Base-by-base conservation (phyloP, 2,329 filamentous ascomycete species). In the Pseudogymnoascus sp. region DNA sequence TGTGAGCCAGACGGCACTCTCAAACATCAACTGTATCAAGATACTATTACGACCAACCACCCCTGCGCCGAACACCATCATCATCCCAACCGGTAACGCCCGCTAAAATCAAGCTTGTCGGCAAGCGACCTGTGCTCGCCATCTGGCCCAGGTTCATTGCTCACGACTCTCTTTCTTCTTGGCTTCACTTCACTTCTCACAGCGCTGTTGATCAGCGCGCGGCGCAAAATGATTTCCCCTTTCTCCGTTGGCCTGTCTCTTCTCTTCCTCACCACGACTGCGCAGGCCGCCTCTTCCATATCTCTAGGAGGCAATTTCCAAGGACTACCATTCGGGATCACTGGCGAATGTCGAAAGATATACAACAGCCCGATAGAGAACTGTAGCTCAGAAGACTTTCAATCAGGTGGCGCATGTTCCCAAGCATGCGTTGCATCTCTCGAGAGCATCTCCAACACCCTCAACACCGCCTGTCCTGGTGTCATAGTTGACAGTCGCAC, bases 301-400 rank as follows among this genome's bases (percentile, higher is more conserved):
- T 62, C 36, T 36, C 60, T 62, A 9, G 63, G 36, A 10, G 62
- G 11, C 7, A 63, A 62, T 23, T 64, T 64, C 33, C 63, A 64
- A 63, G 9, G 4, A 28, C 17, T 64, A 38, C 63, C 35, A 2
- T 63, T 31, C 9, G 40, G 36, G 6, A 23, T 63, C 21, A 21
- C 35, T 17, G 23, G 35, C 13, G 60, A 38, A 47, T 64, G 63
- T 35, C 35, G 26, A 21, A 42, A 19, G 26, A n/a, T 61, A 63
- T 64, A 64, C 33, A 42, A 63, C 60, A 9, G 15, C 8, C 26
- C 26, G 13, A 64, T 64, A 2, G 26, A 61, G 13, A 13, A 13
- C 15, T 64, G 63, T 19, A 23, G 31, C 33, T 33, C 59, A n/a
- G 13, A 4, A 15, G 63, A 64, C n/a, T 64, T 64, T 17, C 28